Conservation (phyloP, 2,329 filamentous ascomycete species). For the Cercospora zeina region DNA sequence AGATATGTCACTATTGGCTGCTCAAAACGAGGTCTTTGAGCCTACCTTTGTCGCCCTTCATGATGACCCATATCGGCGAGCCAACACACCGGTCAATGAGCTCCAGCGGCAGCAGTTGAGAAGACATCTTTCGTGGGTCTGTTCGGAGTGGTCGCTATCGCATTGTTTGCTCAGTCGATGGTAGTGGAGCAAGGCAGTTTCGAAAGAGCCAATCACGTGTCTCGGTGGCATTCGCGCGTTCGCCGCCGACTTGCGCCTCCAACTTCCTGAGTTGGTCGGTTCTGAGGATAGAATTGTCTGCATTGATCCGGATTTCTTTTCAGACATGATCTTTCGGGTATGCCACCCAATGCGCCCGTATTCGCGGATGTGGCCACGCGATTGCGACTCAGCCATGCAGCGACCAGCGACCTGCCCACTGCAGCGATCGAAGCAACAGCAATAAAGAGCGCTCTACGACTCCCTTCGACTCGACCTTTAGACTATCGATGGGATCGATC, state of each 20-base stretch:
- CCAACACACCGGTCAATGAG: slow-evolving; percentile 99
- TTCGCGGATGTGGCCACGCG: slow-evolving; percentile 23
- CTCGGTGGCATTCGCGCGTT: slow-evolving; percentile 1
- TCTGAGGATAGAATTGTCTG: neutral
- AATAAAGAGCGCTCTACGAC: slow-evolving; percentile 15
- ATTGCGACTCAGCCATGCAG: slow-evolving; percentile 18
- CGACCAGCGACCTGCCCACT: slow-evolving; percentile 16
- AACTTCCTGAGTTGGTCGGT: neutral
- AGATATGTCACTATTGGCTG: slow-evolving; percentile 9
- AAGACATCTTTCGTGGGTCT: slow-evolving; percentile 29
- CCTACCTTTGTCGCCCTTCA: slow-evolving; percentile 97
- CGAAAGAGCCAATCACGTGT: neutral
- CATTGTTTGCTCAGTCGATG: neutral
- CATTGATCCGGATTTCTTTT: neutral
- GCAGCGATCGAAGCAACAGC: slow-evolving; percentile 1
- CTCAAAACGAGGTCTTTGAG: slow-evolving; percentile 13
- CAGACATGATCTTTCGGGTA: slow-evolving; percentile 21
- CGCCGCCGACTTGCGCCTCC: neutral
- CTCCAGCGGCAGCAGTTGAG: slow-evolving; percentile 56
- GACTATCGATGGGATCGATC: slow-evolving; percentile 37
- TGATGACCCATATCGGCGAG: slow-evolving; percentile 96
- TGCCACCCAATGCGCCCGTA: slow-evolving; percentile 24
- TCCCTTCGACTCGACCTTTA: slow-evolving; percentile 34
- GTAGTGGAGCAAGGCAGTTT: neutral
- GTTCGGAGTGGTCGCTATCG: slow-evolving; percentile 1